A percentile compares a stretch with the other conserved stretches of the same genome.
These are phyloP conservation scores for Termitomyces sp. DNA, from an alignment of 768 basidiomycete species.

Conservation along the genomic window DNA sequence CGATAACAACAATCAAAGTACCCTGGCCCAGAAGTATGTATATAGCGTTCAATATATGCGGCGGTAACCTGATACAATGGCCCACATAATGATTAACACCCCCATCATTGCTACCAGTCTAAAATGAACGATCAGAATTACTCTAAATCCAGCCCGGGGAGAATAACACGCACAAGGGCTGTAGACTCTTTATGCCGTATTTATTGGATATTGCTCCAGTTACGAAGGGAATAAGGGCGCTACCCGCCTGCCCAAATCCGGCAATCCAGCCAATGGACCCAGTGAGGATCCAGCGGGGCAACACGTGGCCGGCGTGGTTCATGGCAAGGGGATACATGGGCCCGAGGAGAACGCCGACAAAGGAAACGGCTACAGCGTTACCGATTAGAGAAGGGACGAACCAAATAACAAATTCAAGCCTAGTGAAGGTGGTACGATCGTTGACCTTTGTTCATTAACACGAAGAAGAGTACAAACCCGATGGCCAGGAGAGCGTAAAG, in stretches of 20 bases:
- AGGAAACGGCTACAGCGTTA: constrained; percentile 53
- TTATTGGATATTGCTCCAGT: constrained; percentile 62
- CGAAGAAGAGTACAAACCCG: constrained; percentile 23
- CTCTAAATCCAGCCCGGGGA: neutral
- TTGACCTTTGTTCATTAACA: neutral
- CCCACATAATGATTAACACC: constrained; percentile 51
- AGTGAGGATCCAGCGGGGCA: constrained; percentile 67
- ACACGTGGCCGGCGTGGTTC: constrained; percentile 60
- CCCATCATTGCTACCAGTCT: constrained; percentile 61
- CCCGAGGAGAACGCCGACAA: constrained; percentile 66
- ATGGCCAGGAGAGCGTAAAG: constrained; percentile 48
- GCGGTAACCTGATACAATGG: constrained; percentile 32
- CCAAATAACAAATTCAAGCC: constrained; percentile 59
- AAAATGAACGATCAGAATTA: neutral
- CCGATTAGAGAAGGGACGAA: constrained; percentile 58
- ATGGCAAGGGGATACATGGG: constrained; percentile 73
- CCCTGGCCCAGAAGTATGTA: too few species aligned
- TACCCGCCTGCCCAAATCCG: constrained; percentile 65
- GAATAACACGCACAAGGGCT: constrained; percentile 47
- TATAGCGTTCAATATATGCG: neutral
- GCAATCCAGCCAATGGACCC: constrained; percentile 66
- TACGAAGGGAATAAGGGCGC: constrained; percentile 66
- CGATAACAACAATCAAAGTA: too few species aligned
- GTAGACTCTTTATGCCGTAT: constrained; percentile 54
- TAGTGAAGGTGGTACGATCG: neutral